phyloP scores from a whole-genome alignment of 73 alveolate species.

The Breviolum minutum region DNA sequence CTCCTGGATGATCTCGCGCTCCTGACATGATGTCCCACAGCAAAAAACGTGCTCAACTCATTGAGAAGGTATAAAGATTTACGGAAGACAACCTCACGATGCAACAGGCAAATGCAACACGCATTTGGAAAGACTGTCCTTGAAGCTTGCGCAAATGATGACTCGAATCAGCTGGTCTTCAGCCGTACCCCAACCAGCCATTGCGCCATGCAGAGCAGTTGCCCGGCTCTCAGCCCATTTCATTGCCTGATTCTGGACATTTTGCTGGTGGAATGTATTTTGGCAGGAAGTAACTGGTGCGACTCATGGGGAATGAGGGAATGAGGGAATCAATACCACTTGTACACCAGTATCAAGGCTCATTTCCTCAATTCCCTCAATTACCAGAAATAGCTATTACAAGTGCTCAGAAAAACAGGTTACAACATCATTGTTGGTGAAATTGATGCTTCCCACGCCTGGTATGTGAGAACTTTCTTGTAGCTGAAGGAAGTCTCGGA shows the following conservation, averaged over 20 bases:
- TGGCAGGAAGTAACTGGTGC: not conserved
- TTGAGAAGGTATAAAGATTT: not conserved
- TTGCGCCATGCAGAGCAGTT: constrained; percentile 85
- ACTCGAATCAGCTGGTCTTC: constrained; percentile 93
- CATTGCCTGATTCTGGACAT: constrained; percentile 59
- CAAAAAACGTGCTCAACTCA: not conserved
- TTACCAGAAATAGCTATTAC: not conserved
- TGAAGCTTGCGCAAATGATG: constrained; percentile 74
- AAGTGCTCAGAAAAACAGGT: too few species aligned
- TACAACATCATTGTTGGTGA: too few species aligned
- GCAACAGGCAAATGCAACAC: not conserved
- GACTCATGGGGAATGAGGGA: too few species aligned
- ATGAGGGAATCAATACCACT: too few species aligned
- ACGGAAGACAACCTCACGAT: not conserved
- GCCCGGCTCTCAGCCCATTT: constrained; percentile 92
- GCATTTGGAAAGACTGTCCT: not conserved
- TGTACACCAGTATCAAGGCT: too few species aligned
- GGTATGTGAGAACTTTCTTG: constrained; percentile 80
- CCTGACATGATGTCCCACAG: not conserved
- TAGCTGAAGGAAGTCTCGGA: constrained; percentile 90
- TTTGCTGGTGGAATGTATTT: not conserved
- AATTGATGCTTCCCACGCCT: not conserved
- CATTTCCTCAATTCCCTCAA: too few species aligned
- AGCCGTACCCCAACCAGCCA: constrained; percentile 94
- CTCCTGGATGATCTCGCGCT: constrained; percentile 68